Conservation (phyloP, 495 filamentous ascomycete species). For the Oleoguttula mirabilis region DNA sequence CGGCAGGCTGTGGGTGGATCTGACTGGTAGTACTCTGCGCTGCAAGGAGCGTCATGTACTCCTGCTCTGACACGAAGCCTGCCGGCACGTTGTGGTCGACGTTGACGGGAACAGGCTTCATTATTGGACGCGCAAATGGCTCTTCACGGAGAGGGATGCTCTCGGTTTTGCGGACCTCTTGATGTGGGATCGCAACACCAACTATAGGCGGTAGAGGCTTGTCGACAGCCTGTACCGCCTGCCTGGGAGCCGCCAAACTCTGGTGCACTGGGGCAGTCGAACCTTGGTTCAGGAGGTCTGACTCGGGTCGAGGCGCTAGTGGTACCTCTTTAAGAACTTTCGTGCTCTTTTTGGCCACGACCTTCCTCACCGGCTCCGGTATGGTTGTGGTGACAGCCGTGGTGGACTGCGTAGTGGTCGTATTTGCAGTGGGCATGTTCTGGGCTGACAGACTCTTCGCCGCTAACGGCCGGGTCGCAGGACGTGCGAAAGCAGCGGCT, state of each 20-base stretch:
- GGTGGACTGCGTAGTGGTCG: background rate
- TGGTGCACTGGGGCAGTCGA: constrained; percentile 23
- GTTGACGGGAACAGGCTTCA: constrained; percentile 17
- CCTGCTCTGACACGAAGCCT: constrained; percentile 10
- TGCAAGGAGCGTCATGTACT: constrained; percentile 12
- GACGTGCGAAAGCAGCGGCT: constrained; percentile 7
- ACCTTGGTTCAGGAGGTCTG: background rate
- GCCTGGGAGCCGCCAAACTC: constrained; percentile 20
- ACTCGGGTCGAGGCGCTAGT: constrained; percentile 9
- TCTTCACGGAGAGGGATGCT: constrained; percentile 25
- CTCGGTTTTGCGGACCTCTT: constrained; percentile 29
- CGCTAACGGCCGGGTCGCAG: constrained; percentile 12
- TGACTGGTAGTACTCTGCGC: constrained; percentile 7
- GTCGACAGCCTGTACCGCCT: background rate
- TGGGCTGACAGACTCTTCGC: constrained; percentile 5
- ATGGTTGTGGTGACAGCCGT: background rate
- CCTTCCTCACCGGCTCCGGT: constrained; percentile 28
- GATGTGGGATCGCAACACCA: constrained; percentile 1
- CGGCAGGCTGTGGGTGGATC: constrained; percentile 3
- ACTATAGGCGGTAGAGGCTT: background rate
- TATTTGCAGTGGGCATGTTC: background rate
- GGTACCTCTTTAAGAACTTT: constrained; percentile 53
- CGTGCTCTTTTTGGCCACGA: constrained; percentile 47
- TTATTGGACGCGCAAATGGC: constrained; percentile 28
- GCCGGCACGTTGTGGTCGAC: constrained; percentile 4